Conservation (phyloP, 1,284 basidiomycete species). For the Anthracocystis setariae region DNA sequence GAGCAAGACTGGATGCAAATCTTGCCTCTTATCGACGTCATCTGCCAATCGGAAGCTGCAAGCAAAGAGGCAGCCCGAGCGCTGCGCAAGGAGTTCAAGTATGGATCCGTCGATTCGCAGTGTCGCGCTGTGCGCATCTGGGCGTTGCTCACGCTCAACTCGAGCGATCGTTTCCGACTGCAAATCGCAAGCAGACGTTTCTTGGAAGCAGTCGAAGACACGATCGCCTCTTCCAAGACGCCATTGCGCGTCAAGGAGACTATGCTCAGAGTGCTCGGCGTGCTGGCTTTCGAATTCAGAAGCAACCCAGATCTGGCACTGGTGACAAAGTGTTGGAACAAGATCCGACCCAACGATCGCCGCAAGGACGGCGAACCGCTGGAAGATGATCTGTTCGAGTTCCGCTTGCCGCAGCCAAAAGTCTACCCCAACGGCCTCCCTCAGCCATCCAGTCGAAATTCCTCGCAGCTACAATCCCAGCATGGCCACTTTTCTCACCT, state of each 20-base stretch:
- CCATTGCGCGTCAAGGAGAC: constrained; percentile 53
- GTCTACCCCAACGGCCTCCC: not conserved
- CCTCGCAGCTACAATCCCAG: constrained; percentile 8
- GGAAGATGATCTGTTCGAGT: constrained; percentile 36
- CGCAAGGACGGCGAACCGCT: constrained; percentile 52
- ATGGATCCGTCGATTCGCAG: constrained; percentile 41
- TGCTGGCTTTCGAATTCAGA: constrained; percentile 57
- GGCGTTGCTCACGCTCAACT: constrained; percentile 56
- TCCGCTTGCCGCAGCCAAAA: constrained; percentile 35
- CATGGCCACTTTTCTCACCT: not conserved
- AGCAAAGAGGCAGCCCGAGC: constrained; percentile 60
- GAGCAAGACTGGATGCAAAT: constrained; percentile 52
- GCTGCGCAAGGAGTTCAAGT: constrained; percentile 61
- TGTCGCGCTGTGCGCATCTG: constrained; percentile 53
- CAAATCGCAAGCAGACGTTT: constrained; percentile 60
- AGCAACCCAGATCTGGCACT: constrained; percentile 43
- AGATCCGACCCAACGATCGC: constrained; percentile 49
- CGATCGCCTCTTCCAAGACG: constrained; percentile 50
- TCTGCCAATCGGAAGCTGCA: constrained; percentile 52
- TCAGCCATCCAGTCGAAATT: not conserved
- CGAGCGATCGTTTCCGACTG: constrained; percentile 53
- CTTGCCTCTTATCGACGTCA: constrained; percentile 32
- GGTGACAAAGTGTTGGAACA: constrained; percentile 61
- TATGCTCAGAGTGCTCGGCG: constrained; percentile 53
- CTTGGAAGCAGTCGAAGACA: constrained; percentile 56